Evolutionary conservation across 805 yeast species (phyloP).

Genomic region (Candida glaebosa): DNA sequence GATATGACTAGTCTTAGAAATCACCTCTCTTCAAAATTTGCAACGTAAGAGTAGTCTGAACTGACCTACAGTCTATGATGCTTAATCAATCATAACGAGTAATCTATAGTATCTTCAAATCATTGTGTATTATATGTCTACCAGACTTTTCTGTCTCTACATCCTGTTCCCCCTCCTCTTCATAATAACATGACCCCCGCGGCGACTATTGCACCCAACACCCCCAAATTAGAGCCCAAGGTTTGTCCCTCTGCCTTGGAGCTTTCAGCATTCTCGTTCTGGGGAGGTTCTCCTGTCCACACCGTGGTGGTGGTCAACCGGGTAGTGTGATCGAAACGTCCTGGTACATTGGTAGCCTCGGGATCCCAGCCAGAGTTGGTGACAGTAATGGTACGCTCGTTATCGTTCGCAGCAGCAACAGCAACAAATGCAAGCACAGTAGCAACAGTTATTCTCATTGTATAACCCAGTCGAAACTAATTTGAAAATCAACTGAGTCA

Average conservation of each 20-base stretch:
- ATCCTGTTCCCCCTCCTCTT: no score
- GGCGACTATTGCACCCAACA: not conserved
- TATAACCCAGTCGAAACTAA: no score
- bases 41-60: no score
- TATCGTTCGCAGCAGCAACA: slow-evolving; percentile 3
- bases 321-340: slow-evolving; percentile 4
- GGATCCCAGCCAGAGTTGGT: slow-evolving; percentile 2
- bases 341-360: slow-evolving; percentile 4
- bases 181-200: not conserved
- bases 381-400: slow-evolving; percentile 2
- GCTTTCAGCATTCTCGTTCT: not conserved
- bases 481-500: not conserved
- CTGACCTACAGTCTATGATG: no score
- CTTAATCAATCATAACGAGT: no score
- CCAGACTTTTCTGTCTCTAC: no score
- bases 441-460: not conserved
- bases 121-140: no score
- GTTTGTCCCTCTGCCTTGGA: not conserved
- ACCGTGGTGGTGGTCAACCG: slow-evolving; percentile 2
- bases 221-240: not conserved
- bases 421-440: not conserved
- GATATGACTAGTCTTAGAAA: no score
- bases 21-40: no score
- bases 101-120: no score
- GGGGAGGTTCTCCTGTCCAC: not conserved